Percentiles rank a stretch among this genome's conserved stretches.
phyloP scores from a whole-genome alignment of 352 stramenopile species.

The Globisporangium spinosum region DNA sequence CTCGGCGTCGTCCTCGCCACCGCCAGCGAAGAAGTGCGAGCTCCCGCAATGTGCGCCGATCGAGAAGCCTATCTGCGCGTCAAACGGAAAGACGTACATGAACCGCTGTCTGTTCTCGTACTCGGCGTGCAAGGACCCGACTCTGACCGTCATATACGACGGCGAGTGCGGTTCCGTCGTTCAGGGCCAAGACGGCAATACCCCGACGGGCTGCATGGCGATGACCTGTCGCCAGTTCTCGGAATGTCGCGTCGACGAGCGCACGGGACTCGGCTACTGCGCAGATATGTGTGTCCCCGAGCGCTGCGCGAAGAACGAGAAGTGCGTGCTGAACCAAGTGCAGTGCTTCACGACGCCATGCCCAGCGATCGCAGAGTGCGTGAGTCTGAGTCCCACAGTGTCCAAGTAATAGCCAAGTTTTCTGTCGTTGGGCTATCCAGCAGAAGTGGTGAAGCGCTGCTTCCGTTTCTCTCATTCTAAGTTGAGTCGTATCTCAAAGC shows the following conservation, averaged over 20 bases:
- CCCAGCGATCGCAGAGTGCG: conserved; percentile 47
- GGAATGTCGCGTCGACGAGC: conserved; percentile 39
- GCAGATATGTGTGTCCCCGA: conserved; percentile 42
- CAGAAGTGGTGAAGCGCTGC: neutral
- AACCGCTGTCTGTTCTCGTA: conserved; percentile 15
- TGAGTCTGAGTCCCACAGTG: conserved; percentile 8
- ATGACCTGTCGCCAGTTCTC: conserved; percentile 43
- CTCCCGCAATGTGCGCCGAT: conserved; percentile 12
- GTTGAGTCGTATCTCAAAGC: neutral
- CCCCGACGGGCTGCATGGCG: conserved; percentile 23
- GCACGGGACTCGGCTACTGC: conserved; percentile 39
- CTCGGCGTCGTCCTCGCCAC: too few relatives aligned
- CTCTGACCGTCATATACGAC: neutral
- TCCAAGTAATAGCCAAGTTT: neutral
- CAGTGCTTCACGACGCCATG: conserved; percentile 59
- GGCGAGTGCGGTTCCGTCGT: conserved; percentile 3
- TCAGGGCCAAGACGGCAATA: neutral
- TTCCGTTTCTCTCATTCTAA: neutral
- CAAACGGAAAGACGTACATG: conserved; percentile 18
- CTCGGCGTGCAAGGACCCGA: conserved; percentile 9
- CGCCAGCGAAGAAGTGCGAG: neutral
- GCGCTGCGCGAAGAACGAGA: conserved; percentile 38
- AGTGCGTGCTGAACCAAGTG: conserved; percentile 37
- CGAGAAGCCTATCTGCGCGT: conserved; percentile 14
- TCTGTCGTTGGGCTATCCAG: neutral